Percentiles rank a stretch among this genome's conserved stretches.
Conservation (phyloP, 371 early-diverging fungal genomes). For the Circinella minor region DNA sequence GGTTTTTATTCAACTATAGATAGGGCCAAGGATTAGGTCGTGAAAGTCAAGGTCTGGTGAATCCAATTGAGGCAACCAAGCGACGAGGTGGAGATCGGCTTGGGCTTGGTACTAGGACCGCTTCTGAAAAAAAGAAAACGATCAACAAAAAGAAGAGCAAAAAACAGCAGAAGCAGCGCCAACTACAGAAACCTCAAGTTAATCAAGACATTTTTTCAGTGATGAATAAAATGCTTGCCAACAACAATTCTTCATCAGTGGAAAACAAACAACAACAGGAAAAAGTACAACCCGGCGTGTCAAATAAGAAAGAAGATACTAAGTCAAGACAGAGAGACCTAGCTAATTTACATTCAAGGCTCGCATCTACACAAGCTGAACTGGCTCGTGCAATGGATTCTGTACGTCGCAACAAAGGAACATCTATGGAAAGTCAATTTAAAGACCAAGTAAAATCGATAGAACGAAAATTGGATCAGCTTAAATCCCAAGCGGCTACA, state of each 20-base stretch:
- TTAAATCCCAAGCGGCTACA: constrained; percentile 15
- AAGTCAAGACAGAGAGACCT: constrained; percentile 9
- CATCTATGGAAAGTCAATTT: constrained; percentile 15
- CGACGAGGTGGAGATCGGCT: neutral
- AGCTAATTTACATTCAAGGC: constrained; percentile 21
- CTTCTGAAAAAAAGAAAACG: neutral
- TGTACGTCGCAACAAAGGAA: constrained; percentile 29
- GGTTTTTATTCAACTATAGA: neutral
- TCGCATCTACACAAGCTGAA: constrained; percentile 16
- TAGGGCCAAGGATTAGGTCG: constrained; percentile 38
- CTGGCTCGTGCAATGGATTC: constrained; percentile 23
- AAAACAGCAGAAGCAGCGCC: neutral
- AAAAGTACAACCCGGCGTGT: neutral
- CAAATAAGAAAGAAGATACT: neutral
- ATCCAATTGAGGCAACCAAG: constrained; percentile 15
- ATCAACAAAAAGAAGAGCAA: neutral
- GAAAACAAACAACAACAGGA: neutral
- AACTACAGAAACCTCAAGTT: neutral
- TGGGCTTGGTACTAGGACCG: neutral
- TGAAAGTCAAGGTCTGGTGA: constrained; percentile 30
- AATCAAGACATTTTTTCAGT: neutral
- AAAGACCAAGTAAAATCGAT: too few relatives aligned
- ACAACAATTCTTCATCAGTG: neutral
- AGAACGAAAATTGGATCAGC: constrained; percentile 8
- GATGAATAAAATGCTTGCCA: constrained; percentile 7